These are phyloP conservation scores for Erysiphe neolycopersici DNA, from an alignment of 2,329 filamentous ascomycete genomes.

Conservation along the genomic window DNA sequence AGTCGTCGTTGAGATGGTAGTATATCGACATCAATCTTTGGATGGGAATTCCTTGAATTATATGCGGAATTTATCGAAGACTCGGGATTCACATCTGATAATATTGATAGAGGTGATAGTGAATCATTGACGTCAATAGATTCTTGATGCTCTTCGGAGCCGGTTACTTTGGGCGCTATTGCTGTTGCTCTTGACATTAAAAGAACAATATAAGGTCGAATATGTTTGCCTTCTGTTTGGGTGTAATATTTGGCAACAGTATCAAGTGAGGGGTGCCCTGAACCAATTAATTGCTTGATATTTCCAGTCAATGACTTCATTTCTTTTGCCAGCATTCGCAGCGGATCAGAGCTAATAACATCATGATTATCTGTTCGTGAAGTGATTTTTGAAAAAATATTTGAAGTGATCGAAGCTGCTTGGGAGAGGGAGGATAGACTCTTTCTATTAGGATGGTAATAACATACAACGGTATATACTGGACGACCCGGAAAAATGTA, in stretches of 20 bases:
- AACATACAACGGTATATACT: conserved; percentile 11
- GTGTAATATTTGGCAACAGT: conserved; percentile 97
- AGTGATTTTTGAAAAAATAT: conserved; percentile 42
- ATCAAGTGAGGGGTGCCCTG: conserved; percentile 80
- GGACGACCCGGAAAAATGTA: conserved; percentile 13
- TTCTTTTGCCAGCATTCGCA: conserved; percentile 79
- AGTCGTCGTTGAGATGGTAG: conserved; percentile 79
- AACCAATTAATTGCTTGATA: conserved; percentile 76
- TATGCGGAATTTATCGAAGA: conserved; percentile 23
- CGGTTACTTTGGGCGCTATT: conserved; percentile 37
- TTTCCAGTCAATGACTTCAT: conserved; percentile 91
- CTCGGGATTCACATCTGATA: conserved; percentile 63
- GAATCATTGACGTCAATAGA: conserved; percentile 25
- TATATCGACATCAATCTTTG: conserved; percentile 32
- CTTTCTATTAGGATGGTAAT: conserved; percentile 17
- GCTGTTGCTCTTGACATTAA: conserved; percentile 89
- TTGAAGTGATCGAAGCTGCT: conserved; percentile 42
- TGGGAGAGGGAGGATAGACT: conserved; percentile 46
- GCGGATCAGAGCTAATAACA: conserved; percentile 56
- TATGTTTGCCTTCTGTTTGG: conserved; percentile 84
- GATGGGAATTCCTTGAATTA: conserved; percentile 8
- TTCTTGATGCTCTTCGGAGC: conserved; percentile 14
- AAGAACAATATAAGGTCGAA: conserved; percentile 78
- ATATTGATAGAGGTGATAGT: conserved; percentile 31
- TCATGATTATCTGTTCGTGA: conserved; percentile 28